These are phyloP conservation scores for Neoarthrinium moseri DNA, from an alignment of 2,329 filamentous ascomycete genomes.

Conservation along the genomic window DNA sequence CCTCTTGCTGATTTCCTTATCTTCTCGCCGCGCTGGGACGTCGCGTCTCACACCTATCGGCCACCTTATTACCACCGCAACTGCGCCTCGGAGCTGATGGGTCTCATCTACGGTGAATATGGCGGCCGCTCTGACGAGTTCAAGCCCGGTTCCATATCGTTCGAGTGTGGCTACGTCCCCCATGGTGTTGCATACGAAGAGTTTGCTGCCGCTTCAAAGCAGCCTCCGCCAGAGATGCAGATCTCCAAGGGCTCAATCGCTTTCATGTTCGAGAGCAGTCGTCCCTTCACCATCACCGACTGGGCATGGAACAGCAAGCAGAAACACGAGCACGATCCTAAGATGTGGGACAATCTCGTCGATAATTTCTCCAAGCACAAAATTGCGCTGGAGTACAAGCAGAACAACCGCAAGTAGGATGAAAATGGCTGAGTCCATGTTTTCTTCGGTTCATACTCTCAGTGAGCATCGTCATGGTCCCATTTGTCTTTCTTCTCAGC, in stretches of 20 bases:
- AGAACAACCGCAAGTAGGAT: no score
- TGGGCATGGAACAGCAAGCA: constrained; percentile 45
- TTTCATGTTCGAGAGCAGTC: constrained; percentile 50
- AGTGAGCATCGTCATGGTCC: no score
- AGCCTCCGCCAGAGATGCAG: constrained; percentile 40
- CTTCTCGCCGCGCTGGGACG: constrained; percentile 66
- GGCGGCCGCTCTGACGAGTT: constrained; percentile 34
- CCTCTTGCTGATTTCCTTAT: constrained; percentile 64
- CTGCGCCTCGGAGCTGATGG: constrained; percentile 56
- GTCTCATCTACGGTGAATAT: constrained; percentile 37
- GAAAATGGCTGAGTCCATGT: no score
- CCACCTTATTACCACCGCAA: constrained; percentile 67
- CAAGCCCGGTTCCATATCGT: constrained; percentile 42
- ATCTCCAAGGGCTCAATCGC: constrained; percentile 46
- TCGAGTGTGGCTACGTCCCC: constrained; percentile 41
- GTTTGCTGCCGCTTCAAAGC: constrained; percentile 47
- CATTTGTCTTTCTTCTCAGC: no score
- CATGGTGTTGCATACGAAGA: constrained; percentile 47
- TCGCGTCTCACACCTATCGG: constrained; percentile 60
- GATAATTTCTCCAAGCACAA: constrained; percentile 44
- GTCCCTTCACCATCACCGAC: constrained; percentile 57
- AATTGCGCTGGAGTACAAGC: constrained; percentile 7
- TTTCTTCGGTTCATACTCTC: no score
- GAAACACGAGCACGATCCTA: constrained; percentile 42
- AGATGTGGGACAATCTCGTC: constrained; percentile 54